Evolutionary conservation across 1,284 basidiomycete species (phyloP).

Genomic region (Fomitiporia mediterranea): DNA sequence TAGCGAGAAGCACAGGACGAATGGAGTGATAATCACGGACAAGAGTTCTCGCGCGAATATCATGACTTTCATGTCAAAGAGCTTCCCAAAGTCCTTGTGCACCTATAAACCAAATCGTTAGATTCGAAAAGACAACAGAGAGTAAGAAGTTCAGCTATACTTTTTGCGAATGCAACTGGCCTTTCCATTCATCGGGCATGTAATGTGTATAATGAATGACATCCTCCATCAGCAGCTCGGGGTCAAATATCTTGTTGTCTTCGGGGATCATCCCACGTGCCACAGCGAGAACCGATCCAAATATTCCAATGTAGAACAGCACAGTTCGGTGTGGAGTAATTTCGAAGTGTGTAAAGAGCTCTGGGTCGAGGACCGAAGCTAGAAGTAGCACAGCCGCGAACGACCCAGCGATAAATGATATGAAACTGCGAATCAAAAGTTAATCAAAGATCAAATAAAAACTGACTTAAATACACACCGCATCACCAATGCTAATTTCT

Average conservation of each 20-base stretch:
- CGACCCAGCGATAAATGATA: conserved; percentile 94
- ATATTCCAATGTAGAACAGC: conserved; percentile 88
- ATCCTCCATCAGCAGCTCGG: conserved; percentile 86
- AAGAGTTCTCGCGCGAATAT: conserved; percentile 87
- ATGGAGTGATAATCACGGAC: conserved; percentile 90
- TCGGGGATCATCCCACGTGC: conserved; percentile 95
- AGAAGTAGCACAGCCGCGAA: conserved; percentile 93
- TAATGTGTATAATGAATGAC: conserved; percentile 95
- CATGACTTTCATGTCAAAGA: conserved; percentile 85
- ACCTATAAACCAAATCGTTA: conserved; percentile 45
- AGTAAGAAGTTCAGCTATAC: conserved; percentile 35
- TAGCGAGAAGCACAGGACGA: conserved; percentile 90
- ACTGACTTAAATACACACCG: conserved; percentile 47
- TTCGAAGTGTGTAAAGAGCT: conserved; percentile 90
- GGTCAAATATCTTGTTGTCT: conserved; percentile 90
- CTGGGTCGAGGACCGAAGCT: conserved; percentile 88
- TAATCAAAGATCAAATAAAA: conserved; percentile 2
- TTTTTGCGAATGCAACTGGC: conserved; percentile 83
- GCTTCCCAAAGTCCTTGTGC: conserved; percentile 82
- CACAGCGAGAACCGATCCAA: conserved; percentile 83
- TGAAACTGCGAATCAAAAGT: conserved; percentile 60
- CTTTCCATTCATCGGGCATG: conserved; percentile 90
- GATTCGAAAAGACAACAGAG: conserved; percentile 4
- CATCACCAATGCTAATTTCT: conserved; percentile 84
- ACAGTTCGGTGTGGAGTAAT: conserved; percentile 91